phyloP scores from a whole-genome alignment of 2,329 filamentous ascomycete genomes.

The Colletotrichum theobromicola region DNA sequence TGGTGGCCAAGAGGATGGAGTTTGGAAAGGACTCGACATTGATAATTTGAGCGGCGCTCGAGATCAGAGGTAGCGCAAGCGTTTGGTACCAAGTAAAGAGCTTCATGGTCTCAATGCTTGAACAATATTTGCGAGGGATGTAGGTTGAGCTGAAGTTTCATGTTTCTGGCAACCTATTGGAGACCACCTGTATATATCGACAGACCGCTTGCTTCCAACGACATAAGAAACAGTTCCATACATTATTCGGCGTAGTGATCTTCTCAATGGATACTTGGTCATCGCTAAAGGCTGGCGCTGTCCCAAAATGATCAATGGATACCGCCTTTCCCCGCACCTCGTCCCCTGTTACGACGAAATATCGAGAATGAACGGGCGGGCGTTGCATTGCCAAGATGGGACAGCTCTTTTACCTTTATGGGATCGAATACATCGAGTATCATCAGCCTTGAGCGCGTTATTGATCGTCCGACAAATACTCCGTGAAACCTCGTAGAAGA shows the following conservation, averaged over 20 bases:
- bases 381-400: neutral
- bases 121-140: fast-evolving
- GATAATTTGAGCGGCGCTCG: neutral
- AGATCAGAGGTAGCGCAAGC: neutral
- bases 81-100: neutral
- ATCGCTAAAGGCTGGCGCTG: neutral
- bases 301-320: neutral
- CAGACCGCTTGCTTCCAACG: neutral
- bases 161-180: neutral
- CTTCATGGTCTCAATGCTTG: neutral
- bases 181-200: neutral
- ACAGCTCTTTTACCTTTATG: fast-evolving
- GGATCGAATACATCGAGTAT: neutral
- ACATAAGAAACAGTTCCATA: neutral
- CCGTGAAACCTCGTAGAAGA: neutral
- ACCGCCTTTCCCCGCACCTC: neutral
- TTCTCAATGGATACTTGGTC: neutral
- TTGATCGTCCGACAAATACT: neutral
- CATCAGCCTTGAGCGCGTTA: neutral
- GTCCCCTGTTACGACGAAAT: neutral
- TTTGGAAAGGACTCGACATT: neutral
- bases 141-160: neutral
- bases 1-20: neutral
- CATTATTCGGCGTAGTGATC: fast-evolving
- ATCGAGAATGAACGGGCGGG: neutral